phyloP scores from a whole-genome alignment of 345 rosid species.

The Carallia pectinifolia region DNA sequence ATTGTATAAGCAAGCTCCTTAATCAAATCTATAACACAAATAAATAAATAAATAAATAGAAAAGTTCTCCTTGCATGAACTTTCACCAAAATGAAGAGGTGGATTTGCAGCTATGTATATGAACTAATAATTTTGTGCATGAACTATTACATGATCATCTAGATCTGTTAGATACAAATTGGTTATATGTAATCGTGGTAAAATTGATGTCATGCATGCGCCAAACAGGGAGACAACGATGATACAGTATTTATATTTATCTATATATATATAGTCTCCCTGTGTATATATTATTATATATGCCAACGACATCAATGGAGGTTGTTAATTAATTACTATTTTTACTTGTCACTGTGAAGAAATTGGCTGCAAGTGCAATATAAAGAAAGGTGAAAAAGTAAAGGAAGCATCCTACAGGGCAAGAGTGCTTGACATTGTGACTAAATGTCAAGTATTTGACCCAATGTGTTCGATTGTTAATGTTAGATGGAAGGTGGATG shows the following conservation, averaged over 20 bases:
- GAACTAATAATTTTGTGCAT: neutral
- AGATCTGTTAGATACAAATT: too few relatives aligned
- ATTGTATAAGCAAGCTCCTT: constrained; percentile 14
- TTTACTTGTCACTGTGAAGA: too few relatives aligned
- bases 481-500: constrained; percentile 52
- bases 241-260: too few relatives aligned
- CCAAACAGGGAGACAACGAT: constrained; percentile 26
- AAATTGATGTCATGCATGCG: constrained; percentile 27
- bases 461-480: constrained; percentile 28
- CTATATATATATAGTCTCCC: too few relatives aligned
- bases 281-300: too few relatives aligned
- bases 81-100: constrained; percentile 4
- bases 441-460: constrained; percentile 27
- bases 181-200: constrained; percentile 14
- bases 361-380: too few relatives aligned
- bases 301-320: too few relatives aligned
- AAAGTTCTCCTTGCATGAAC: constrained; percentile 2
- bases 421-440: constrained; percentile 4
- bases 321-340: too few relatives aligned
- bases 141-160: too few relatives aligned
- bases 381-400: constrained; percentile 8
- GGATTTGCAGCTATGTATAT: constrained; percentile 14
- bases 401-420: constrained; percentile 7
- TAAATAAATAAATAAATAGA: constrained; percentile 3
- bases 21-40: constrained; percentile 1